Evolutionary conservation across 345 rosid genomes (phyloP).

Genomic region (Brassica juncea): DNA sequence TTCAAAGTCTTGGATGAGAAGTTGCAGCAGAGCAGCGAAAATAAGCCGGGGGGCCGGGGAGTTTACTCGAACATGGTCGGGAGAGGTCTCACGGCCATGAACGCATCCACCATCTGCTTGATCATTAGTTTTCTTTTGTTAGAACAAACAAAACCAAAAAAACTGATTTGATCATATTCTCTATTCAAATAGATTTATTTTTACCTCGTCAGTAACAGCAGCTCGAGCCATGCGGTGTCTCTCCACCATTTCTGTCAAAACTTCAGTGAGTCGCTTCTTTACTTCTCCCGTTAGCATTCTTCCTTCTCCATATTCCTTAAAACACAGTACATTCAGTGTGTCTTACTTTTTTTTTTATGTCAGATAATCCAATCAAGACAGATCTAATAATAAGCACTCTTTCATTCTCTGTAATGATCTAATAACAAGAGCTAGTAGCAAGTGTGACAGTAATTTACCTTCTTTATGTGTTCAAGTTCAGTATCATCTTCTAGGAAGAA

Average conservation of each 20-base stretch:
- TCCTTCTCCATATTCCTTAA: conserved; percentile 82
- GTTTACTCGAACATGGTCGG: conserved; percentile 65
- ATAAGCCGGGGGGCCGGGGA: too few species aligned
- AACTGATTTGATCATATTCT: neutral
- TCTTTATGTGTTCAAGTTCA: conserved; percentile 80
- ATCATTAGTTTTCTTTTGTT: neutral
- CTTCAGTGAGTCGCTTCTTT: conserved; percentile 66
- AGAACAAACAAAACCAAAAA: neutral
- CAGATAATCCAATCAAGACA: neutral
- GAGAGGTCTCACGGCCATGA: conserved; percentile 90
- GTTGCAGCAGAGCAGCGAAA: neutral
- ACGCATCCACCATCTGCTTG: conserved; percentile 89
- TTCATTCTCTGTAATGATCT: conserved; percentile 4
- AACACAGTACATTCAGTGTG: neutral
- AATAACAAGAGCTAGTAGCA: neutral
- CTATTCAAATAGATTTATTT: conserved; percentile 19
- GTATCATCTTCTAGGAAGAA: conserved; percentile 85
- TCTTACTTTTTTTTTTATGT: too few species aligned
- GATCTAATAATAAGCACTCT: neutral
- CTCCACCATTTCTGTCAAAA: conserved; percentile 77
- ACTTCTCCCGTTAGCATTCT: conserved; percentile 87
- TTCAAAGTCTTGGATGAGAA: neutral
- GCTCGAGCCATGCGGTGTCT: conserved; percentile 80
- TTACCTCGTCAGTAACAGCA: conserved; percentile 81
- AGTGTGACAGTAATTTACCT: conserved; percentile 42